Percentiles rank a stretch among this genome's conserved stretches.
These are phyloP conservation scores for Ceratorhiza oryzae-sativae DNA, from an alignment of 1,284 basidiomycete species.

Conservation along the genomic window DNA sequence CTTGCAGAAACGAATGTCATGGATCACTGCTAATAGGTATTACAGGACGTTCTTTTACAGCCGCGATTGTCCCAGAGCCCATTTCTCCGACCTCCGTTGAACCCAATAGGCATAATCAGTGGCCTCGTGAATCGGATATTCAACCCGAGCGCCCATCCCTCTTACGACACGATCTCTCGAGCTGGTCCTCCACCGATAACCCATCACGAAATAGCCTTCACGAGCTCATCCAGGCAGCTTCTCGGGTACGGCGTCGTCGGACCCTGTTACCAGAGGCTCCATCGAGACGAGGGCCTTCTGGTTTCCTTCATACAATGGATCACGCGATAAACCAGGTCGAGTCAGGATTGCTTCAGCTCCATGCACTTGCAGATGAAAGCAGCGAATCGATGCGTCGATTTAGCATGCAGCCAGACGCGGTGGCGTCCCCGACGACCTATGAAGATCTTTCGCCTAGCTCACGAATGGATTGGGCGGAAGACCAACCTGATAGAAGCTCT, in stretches of 20 bases:
- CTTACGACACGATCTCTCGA: conserved; percentile 5
- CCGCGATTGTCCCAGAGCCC: neutral
- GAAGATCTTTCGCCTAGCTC: neutral
- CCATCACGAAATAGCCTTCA: conserved; percentile 16
- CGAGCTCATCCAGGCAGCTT: conserved; percentile 21
- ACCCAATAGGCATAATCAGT: neutral
- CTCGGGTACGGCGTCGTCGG: conserved; percentile 31
- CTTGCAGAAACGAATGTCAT: neutral
- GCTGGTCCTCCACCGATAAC: conserved; percentile 15
- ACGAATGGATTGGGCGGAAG: conserved; percentile 24
- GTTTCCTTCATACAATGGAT: conserved; percentile 20
- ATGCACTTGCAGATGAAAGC: conserved; percentile 19
- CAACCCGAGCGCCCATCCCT: neutral
- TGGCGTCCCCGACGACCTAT: conserved; percentile 1
- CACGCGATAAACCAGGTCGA: conserved; percentile 30
- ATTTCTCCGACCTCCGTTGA: conserved; percentile 1
- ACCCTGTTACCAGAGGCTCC: conserved; percentile 28
- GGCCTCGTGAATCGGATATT: neutral
- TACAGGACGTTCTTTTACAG: conserved; percentile 12
- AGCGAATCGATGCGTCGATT: neutral
- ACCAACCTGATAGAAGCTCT: conserved; percentile 12
- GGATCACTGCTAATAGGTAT: neutral
- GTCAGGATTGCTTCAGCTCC: conserved; percentile 27
- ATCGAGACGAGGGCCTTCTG: conserved; percentile 4
- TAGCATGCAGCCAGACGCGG: neutral